Conservation (phyloP, 2,329 filamentous ascomycete genomes). For the Grosmannia serpens region DNA sequence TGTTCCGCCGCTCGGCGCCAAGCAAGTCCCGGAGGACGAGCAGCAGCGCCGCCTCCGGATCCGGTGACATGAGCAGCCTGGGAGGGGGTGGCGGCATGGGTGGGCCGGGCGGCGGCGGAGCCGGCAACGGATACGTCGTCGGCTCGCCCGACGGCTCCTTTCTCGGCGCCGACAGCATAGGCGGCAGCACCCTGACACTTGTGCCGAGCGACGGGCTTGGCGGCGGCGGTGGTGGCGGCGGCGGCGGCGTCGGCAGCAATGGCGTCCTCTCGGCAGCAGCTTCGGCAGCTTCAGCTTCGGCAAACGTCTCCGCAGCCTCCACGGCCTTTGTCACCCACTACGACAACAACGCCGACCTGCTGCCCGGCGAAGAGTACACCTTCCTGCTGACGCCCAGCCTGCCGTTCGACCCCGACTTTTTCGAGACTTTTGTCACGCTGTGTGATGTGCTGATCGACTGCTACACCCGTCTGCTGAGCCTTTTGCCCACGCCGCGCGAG, state of each 20-base stretch:
- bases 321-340: constrained; percentile 26
- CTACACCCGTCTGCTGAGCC: constrained; percentile 65
- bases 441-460: constrained; percentile 93
- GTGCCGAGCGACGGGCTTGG: constrained; percentile 11
- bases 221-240: constrained; percentile 18
- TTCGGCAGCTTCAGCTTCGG: constrained; percentile 15
- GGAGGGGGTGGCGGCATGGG: constrained; percentile 11
- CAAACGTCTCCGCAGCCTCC: constrained; percentile 17
- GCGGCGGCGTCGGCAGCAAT: constrained; percentile 12
- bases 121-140: constrained; percentile 18
- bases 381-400: constrained; percentile 83
- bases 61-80: constrained; percentile 2
- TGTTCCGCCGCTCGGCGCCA: constrained; percentile 60
- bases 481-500: constrained; percentile 64
- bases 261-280: constrained; percentile 27
- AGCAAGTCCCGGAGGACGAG: constrained; percentile 46
- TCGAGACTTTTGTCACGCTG: constrained; percentile 88
- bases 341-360: constrained; percentile 53
- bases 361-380: constrained; percentile 77
- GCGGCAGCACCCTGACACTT: constrained; percentile 11
- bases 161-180: constrained; percentile 35
- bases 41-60: constrained; percentile 32
- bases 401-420: constrained; percentile 94
- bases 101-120: constrained; percentile 10
- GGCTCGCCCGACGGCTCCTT: constrained; percentile 16